phyloP scores from a whole-genome alignment of 2,329 filamentous ascomycete genomes.

The Verticillium nubilum region DNA sequence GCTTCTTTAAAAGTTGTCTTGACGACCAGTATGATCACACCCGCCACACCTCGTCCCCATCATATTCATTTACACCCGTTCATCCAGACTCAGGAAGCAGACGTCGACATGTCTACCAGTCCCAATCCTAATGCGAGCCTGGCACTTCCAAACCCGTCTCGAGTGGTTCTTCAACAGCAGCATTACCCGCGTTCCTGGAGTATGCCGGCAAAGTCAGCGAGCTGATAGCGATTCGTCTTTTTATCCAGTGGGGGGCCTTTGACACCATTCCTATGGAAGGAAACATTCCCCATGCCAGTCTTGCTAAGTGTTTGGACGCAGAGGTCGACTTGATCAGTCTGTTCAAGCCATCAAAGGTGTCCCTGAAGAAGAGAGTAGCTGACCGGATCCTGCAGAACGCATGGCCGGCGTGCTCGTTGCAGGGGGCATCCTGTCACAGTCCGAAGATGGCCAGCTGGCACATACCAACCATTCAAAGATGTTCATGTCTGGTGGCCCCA shows the following conservation, averaged over 20 bases:
- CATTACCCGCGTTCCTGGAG: background rate
- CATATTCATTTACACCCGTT: no score
- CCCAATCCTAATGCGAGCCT: background rate
- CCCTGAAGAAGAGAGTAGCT: background rate
- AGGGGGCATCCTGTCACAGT: constrained; percentile 12
- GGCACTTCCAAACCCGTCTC: background rate
- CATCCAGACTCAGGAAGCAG: no score
- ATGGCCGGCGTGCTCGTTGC: constrained; percentile 14
- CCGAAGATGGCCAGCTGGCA: constrained; percentile 13
- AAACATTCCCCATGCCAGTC: constrained; percentile 18
- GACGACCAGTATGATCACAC: no score
- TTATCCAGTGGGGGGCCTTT: constrained; percentile 25
- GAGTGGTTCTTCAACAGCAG: background rate
- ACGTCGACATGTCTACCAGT: background rate
- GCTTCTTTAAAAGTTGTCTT: no score
- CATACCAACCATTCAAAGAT: constrained; percentile 16
- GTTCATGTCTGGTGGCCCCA: constrained; percentile 9
- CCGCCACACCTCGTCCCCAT: no score
- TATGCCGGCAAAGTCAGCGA: background rate
- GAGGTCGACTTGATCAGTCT: constrained; percentile 15
- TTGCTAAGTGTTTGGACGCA: constrained; percentile 20
- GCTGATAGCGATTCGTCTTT: constrained; percentile 14
- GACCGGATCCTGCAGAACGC: constrained; percentile 8
- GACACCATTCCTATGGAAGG: constrained; percentile 21
- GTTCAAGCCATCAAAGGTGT: constrained; percentile 1